Conservation (phyloP, 1,284 basidiomycete species). For the Ceratobasidium sp. region DNA sequence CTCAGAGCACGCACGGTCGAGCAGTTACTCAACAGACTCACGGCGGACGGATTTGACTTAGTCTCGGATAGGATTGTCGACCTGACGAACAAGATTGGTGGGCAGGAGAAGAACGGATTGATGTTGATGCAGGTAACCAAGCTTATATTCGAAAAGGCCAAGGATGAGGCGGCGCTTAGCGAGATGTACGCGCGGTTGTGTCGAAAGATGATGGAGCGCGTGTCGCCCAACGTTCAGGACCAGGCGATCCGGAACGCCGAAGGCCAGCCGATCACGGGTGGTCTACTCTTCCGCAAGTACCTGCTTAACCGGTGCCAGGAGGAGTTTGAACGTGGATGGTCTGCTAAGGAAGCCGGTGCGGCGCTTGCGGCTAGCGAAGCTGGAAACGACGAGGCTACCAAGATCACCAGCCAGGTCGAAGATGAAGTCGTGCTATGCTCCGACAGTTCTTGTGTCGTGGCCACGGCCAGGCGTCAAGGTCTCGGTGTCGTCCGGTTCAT, state of each 20-base stretch:
- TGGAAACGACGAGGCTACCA: conserved; percentile 54
- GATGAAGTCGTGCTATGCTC: conserved; percentile 65
- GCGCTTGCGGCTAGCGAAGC: conserved; percentile 27
- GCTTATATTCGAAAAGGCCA: conserved; percentile 72
- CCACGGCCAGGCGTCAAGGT: conserved; percentile 65
- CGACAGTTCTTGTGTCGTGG: conserved; percentile 71
- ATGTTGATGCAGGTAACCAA: conserved; percentile 71
- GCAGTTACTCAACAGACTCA: conserved; percentile 72
- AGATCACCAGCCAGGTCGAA: conserved; percentile 57
- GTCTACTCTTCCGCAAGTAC: conserved; percentile 71
- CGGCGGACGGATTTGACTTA: conserved; percentile 70
- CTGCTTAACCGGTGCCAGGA: conserved; percentile 71
- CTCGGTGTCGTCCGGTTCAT: conserved; percentile 64
- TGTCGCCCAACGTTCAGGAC: conserved; percentile 66
- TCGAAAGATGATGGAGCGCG: conserved; percentile 64
- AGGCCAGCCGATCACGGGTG: conserved; percentile 65
- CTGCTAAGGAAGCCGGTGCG: conserved; percentile 64
- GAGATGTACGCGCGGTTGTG: conserved; percentile 72
- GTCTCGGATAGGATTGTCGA: conserved; percentile 70
- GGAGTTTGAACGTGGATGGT: conserved; percentile 72
- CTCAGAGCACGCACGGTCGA: conserved; percentile 68
- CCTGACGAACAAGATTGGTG: conserved; percentile 70
- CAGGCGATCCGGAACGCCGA: conserved; percentile 59
- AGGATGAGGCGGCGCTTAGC: conserved; percentile 72
- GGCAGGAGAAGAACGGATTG: conserved; percentile 67